Percentiles rank a stretch among this genome's conserved stretches.
phyloP scores from a whole-genome alignment of 2,329 filamentous ascomycete species.

The Cladorrhinum sp. region DNA sequence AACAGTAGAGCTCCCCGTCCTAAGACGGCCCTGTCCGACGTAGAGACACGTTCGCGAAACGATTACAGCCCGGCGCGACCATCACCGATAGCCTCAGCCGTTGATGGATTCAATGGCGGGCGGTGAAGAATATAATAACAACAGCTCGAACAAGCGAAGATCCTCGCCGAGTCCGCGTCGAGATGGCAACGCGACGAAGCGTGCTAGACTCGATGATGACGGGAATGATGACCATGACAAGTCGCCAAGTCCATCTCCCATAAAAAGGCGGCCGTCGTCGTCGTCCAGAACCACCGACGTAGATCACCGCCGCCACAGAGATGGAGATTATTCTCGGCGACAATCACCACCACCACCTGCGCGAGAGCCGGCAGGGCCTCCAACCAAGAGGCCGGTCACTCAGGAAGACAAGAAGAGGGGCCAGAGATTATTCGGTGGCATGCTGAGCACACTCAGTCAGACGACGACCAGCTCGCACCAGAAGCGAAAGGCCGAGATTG shows the following conservation, averaged over 20 bases:
- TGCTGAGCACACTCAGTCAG: slow-evolving; percentile 76
- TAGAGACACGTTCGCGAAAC: not conserved
- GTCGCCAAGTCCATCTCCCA: not conserved
- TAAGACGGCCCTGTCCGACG: no score
- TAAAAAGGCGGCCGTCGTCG: not conserved
- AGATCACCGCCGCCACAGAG: not conserved
- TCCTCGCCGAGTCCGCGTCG: slow-evolving; percentile 17
- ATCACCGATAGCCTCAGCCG: not conserved
- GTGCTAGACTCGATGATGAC: slow-evolving; percentile 16
- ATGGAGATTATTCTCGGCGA: not conserved
- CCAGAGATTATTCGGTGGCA: slow-evolving; percentile 78
- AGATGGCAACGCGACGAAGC: slow-evolving; percentile 19
- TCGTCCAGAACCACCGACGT: not conserved
- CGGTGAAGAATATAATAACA: slow-evolving; percentile 1
- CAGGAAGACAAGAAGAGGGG: slow-evolving; percentile 81
- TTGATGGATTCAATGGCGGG: not conserved
- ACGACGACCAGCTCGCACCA: slow-evolving; percentile 60
- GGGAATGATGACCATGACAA: not conserved
- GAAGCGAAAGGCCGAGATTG: slow-evolving; percentile 74
- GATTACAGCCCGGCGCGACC: not conserved
- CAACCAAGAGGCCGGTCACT: slow-evolving; percentile 42
- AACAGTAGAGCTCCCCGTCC: no score
- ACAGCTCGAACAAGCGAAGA: slow-evolving; percentile 21
- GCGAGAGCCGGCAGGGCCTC: slow-evolving; percentile 20
- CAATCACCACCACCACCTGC: slow-evolving; percentile 5